Evolutionary conservation across 2,329 filamentous ascomycete species (phyloP).

Genomic region (Alternaria sp.): DNA sequence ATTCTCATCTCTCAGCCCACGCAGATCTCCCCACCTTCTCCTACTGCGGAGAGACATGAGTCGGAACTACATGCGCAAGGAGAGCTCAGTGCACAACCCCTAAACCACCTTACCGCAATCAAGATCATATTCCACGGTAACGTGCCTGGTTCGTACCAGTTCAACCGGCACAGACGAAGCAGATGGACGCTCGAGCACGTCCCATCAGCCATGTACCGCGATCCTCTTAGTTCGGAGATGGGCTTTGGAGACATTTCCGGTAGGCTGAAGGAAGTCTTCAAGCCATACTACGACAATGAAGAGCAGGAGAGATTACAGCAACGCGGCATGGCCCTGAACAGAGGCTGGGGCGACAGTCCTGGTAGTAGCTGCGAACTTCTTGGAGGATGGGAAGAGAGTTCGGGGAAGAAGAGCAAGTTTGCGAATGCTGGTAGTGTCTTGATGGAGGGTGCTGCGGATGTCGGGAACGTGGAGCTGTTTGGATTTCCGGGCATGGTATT

Average conservation of each 20-base stretch:
- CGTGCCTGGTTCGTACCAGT: constrained; percentile 92
- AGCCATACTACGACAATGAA: constrained; percentile 64
- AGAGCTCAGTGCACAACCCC: constrained; percentile 38
- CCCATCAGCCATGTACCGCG: constrained; percentile 50
- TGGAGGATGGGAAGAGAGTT: constrained; percentile 72
- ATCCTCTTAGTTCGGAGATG: constrained; percentile 74
- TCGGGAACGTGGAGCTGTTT: constrained; percentile 82
- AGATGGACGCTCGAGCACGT: constrained; percentile 76
- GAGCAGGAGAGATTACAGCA: constrained; percentile 61
- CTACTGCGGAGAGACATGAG: constrained; percentile 62
- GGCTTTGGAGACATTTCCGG: constrained; percentile 64
- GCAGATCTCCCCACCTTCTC: constrained; percentile 52
- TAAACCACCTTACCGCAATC: constrained; percentile 78
- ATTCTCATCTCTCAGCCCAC: constrained; percentile 83
- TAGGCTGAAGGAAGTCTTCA: constrained; percentile 73
- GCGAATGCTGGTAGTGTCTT: constrained; percentile 45
- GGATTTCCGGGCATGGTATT: constrained; percentile 94
- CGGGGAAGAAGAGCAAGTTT: constrained; percentile 43
- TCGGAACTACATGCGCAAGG: constrained; percentile 30
- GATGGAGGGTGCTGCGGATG: constrained; percentile 55
- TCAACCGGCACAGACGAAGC: constrained; percentile 90
- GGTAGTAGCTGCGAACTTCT: constrained; percentile 79
- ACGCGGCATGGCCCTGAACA: constrained; percentile 80
- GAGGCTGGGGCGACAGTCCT: constrained; percentile 89
- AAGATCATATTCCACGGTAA: constrained; percentile 96